Evolutionary conservation across 306 rosid species (phyloP), one percentile per base, ranked within the genome.

Genomic region (Senna siamea): DNA sequence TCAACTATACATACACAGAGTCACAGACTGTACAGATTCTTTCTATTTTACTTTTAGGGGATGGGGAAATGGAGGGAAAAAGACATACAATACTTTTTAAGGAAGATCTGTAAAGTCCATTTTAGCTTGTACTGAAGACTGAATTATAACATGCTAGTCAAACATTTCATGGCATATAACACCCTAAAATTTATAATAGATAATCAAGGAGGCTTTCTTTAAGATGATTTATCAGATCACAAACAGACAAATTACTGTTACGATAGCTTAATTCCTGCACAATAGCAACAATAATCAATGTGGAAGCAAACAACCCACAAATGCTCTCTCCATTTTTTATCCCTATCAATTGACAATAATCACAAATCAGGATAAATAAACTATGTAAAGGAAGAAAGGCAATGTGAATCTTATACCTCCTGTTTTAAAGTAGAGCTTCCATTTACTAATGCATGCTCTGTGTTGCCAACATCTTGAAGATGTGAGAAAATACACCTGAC

Each of bases 401-500:
- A 63, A 41, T 30, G 37, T 35, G 40, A 66, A 35, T 20, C 37
- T 56, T 70, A 52, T 89, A 91, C 97, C 95, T 87, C 90, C 26
- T 70, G 83, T 69, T 87, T 85, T 77, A 75, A 23, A 43, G 80
- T 79, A 74, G 78, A 66, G 80, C 80, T 83, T 74, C 95, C 95
- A 81, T 89, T 89, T 67, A 75, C 84, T 84, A 87, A 68, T 40
- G 93, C 84, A 74, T 75, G 80, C 80, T 92, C 92, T 38, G 85
- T 82, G 85, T 85, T 82, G 72, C 74, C 88, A 83, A 95, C 90
- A 74, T 95, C 93, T 75, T 94, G 93, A 77, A 95, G 98, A 81
- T 92, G 99, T 34, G 88, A 92, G 84, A 95, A 95, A 57, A 90
- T 95, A 82, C 97, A 90, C 81, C 98, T 79, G 56, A 90, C 84